Percentiles rank a stretch among this genome's conserved stretches.
Evolutionary conservation across 2,329 filamentous ascomycete genomes (phyloP).

Genomic region (Fusarium tupiense): DNA sequence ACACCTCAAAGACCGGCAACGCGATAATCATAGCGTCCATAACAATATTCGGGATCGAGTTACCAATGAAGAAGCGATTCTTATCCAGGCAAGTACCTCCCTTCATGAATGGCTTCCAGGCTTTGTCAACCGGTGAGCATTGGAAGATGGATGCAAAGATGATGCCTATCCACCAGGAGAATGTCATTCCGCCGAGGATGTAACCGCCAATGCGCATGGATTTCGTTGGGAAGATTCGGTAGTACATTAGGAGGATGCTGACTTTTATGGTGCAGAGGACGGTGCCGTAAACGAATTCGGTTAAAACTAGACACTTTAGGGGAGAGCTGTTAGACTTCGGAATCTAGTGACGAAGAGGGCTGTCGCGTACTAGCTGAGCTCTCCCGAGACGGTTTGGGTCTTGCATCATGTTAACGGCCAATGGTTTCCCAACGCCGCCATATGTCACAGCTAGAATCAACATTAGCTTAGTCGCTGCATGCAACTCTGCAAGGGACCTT

Average conservation of each 20-base stretch:
- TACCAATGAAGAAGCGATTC: neutral
- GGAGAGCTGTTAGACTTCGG: rapidly evolving
- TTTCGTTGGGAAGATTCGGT: constrained; percentile 1
- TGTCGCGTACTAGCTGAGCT: neutral
- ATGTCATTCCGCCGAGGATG: neutral
- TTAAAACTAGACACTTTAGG: neutral
- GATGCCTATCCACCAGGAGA: neutral
- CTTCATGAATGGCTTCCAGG: constrained; percentile 11
- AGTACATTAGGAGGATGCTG: neutral
- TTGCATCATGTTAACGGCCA: constrained; percentile 4
- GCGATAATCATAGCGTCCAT: constrained; percentile 8
- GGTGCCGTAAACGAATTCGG: constrained; percentile 2
- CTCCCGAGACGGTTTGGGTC: neutral
- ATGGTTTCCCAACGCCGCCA: neutral
- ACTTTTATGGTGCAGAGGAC: constrained; percentile 4
- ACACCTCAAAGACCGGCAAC: neutral
- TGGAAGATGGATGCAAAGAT: constrained; percentile 7
- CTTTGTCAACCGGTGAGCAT: neutral
- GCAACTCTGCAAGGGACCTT: neutral
- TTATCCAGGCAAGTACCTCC: neutral
- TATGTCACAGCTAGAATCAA: neutral
- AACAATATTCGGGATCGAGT: constrained; percentile 6
- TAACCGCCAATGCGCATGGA: neutral
- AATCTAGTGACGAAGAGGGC: no score
- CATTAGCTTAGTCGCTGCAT: rapidly evolving